These are phyloP conservation scores for Ascochyta clinopodiicola DNA, from an alignment of 2,329 filamentous ascomycete species.

Conservation along the genomic window DNA sequence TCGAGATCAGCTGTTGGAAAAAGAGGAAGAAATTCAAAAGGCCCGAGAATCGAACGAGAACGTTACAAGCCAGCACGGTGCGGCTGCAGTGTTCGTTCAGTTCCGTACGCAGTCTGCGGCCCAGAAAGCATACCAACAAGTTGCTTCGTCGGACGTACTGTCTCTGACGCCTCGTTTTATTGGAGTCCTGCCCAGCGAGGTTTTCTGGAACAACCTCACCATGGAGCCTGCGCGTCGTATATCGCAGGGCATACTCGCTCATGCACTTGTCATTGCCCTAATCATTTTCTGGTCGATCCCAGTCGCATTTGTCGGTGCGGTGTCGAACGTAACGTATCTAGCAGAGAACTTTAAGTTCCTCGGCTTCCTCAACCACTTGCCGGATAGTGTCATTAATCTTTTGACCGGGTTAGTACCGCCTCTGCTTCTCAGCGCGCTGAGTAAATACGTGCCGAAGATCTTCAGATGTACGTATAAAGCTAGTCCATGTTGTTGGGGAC, in stretches of 20 bases:
- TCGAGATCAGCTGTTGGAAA: constrained; percentile 75
- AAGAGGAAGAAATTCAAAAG: constrained; percentile 74
- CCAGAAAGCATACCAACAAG: constrained; percentile 78
- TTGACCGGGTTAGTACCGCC: constrained; percentile 85
- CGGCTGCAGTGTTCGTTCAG: constrained; percentile 87
- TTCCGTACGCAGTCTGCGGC: constrained; percentile 83
- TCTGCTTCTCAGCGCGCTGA: constrained; percentile 78
- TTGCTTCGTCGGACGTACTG: constrained; percentile 55
- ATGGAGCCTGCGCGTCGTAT: constrained; percentile 84
- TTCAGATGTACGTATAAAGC: constrained; percentile 70
- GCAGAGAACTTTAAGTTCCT: constrained; percentile 70
- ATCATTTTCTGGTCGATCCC: constrained; percentile 88
- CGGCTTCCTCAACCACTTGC: constrained; percentile 74
- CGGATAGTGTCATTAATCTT: constrained; percentile 75
- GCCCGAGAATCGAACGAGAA: constrained; percentile 71
- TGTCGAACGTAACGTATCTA: constrained; percentile 83
- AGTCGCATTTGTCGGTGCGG: constrained; percentile 79
- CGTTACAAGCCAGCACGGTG: constrained; percentile 62
- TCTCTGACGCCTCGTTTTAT: constrained; percentile 86
- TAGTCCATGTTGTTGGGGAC: too few species aligned
- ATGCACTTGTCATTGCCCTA: constrained; percentile 75
- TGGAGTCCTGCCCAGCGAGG: constrained; percentile 79
- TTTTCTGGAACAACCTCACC: constrained; percentile 85
- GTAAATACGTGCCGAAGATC: constrained; percentile 84
- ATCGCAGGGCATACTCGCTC: constrained; percentile 74